Base-by-base conservation (phyloP, 2,329 filamentous ascomycete species). In the Claviceps sp. region DNA sequence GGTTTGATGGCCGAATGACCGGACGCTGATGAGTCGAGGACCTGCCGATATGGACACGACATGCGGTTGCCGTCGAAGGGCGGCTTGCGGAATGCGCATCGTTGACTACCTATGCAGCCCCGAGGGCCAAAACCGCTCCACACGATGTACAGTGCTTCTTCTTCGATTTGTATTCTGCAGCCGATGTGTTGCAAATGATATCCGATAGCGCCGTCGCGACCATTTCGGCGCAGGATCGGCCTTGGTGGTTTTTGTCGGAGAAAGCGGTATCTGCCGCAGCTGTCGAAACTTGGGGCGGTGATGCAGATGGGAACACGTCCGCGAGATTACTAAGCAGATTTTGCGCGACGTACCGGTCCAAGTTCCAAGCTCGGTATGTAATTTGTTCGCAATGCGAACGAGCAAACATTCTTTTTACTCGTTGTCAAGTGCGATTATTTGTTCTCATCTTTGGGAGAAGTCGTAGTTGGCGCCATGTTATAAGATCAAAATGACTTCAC, bases 81-180 rank as follows among this genome's bases (percentile, higher is more conserved):
- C 58, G 47, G 66, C 61, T 30, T 70, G 61, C 52, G 69, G 68
- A 30, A 67, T 63, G 51, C 69, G 69, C 71, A 75, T 68, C 56
- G 55, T 56, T 53, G 50, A n/a, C 7, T 24, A n/a, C n/a, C n/a
- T n/a, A 2, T 26, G 45, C 50, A 34, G 16, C 47, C 52, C 56
- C 39, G 47, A 39, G 48, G 55, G 53, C 47, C 54, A 6, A n/a
- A 42, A 30, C 5, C 8, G 17, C 17, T 42, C 24, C n/a, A 19
- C 16, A 43, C 11, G 41, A 2, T 10, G 17, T 19, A 19, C 10
- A 13, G 6, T 22, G 41, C 41, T 22, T 43, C 10, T 3, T 22
- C 26, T 46, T 30, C 10, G 30, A 11, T 17, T 13, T 46, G 8
- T 34, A 3, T 17, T 19, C 2, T 14, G 3, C n/a, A 8, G 10